Percentiles rank a stretch among this genome's conserved stretches.
phyloP scores from a whole-genome alignment of 345 rosid species.

The Theobroma cacao region DNA sequence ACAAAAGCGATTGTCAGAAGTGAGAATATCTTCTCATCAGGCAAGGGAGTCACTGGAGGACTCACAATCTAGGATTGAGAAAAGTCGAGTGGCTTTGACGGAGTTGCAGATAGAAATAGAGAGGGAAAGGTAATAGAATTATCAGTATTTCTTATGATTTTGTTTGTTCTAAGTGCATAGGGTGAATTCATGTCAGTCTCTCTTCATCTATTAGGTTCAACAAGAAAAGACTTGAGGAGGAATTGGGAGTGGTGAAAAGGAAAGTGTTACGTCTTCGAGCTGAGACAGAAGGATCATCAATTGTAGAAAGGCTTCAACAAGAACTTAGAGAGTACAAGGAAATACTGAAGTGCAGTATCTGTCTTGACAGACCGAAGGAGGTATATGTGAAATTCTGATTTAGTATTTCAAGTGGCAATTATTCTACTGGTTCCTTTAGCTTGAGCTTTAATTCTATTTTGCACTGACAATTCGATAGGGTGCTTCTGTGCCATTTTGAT shows the following conservation, averaged over 20 bases:
- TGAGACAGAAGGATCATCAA: slow-evolving; percentile 63
- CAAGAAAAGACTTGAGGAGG: slow-evolving; percentile 80
- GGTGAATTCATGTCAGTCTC: not conserved
- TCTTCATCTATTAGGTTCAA: slow-evolving; percentile 49
- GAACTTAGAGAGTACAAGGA: slow-evolving; percentile 89
- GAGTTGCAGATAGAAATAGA: slow-evolving; percentile 67
- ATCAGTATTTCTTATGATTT: not conserved
- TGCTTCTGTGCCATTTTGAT: not conserved
- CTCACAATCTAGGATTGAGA: slow-evolving; percentile 59
- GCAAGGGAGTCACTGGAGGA: slow-evolving; percentile 63
- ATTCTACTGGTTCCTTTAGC: not conserved
- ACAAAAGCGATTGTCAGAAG: slow-evolving; percentile 61
- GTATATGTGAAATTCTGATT: slow-evolving; percentile 27
- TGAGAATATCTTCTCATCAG: slow-evolving; percentile 55
- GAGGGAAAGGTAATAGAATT: slow-evolving; percentile 60
- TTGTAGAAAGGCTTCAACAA: slow-evolving; percentile 67
- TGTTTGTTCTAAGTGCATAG: not conserved
- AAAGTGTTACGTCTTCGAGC: slow-evolving; percentile 57
- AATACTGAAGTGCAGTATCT: slow-evolving; percentile 85
- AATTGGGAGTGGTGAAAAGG: slow-evolving; percentile 60
- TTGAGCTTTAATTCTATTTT: not conserved
- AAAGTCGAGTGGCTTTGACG: slow-evolving; percentile 43
- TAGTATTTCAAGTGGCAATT: not conserved
- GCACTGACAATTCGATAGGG: not conserved
- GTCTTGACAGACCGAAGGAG: slow-evolving; percentile 89